Evolutionary conservation across 148 eudicot genomes (phyloP), one percentile per base, ranked within the genome.

Genomic region (Rhododendron henanense): DNA sequence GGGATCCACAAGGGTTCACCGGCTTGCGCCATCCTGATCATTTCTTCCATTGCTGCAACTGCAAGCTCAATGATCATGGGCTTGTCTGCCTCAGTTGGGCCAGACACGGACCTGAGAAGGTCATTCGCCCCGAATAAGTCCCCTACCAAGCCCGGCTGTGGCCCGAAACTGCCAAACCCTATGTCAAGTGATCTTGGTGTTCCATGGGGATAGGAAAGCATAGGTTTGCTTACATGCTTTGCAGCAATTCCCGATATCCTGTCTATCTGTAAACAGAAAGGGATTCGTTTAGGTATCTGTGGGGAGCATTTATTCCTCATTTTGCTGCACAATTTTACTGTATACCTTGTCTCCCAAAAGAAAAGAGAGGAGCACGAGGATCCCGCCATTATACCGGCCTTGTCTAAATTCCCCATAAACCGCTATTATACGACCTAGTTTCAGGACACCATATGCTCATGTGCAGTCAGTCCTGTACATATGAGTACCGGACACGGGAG

Each of bases 221-320:
- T 87, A 39, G 99, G 96, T 86, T 95, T 97, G 21, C 99, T 98
- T 28, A 95, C 98, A 79, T 95, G 95, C 87, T 94, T 97, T 39
- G 99, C 98, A 53, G 99, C 99, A 45, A 97, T 97, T 35, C 93
- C 94, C 3, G 99, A 95, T 89, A 97, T 94, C 93, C 96, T 93
- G 88, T 97, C 98, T 79, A 97, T 94, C 99, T 97, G 91, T 48
- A 88, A 65, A 87, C 16, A 87, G 25, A 51, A 31, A 6, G 67
- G 21, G 39, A 31, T 71, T 19, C 9, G 71, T 13, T 71, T 28
- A 65, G 31, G 71, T n/a, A 9, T n/a, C 31, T 9, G 4, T 9
- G 5, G 35, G n/a, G 8, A 59, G 65, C 65, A 59, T 59, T 59
- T 19, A 6, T 59, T 59, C 65, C 9, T 6, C 9, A 21, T 59